These are phyloP conservation scores for Podila horticola DNA, from an alignment of 192 early-diverging fungal species.

Conservation along the genomic window DNA sequence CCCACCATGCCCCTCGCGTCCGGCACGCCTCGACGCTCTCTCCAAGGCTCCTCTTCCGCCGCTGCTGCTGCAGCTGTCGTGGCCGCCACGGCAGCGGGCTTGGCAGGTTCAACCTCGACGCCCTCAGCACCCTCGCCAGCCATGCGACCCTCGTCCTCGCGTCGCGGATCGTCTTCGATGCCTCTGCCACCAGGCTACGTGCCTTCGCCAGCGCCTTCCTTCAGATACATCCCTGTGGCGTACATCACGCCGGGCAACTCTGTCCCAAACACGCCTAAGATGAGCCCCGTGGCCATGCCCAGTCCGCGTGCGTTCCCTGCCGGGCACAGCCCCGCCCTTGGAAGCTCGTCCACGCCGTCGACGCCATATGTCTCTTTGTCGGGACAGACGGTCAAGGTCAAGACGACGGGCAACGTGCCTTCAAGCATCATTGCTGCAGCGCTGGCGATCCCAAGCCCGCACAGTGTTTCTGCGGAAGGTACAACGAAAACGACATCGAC, in stretches of 20 bases:
- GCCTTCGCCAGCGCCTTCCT: constrained; percentile 4
- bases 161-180: background rate
- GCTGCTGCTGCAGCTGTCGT: background rate
- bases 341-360: background rate
- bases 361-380: background rate
- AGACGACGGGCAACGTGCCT: background rate
- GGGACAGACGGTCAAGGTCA: background rate
- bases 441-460: background rate
- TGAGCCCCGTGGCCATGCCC: constrained; percentile 3
- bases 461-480: background rate
- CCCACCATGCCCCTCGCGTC: background rate
- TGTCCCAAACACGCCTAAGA: constrained; percentile 2
- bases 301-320: background rate
- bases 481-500: background rate
- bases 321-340: background rate
- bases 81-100: background rate
- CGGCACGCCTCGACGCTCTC: background rate
- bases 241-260: constrained; percentile 8
- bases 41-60: constrained; percentile 1
- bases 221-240: constrained; percentile 16
- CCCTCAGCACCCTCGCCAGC: background rate
- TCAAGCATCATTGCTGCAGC: background rate
- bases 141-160: background rate
- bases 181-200: background rate
- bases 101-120: background rate